Evolutionary conservation across 2,329 filamentous ascomycete species (phyloP), one percentile per base, ranked within the genome.

Genomic region (Neopestalotiopsis sp.): DNA sequence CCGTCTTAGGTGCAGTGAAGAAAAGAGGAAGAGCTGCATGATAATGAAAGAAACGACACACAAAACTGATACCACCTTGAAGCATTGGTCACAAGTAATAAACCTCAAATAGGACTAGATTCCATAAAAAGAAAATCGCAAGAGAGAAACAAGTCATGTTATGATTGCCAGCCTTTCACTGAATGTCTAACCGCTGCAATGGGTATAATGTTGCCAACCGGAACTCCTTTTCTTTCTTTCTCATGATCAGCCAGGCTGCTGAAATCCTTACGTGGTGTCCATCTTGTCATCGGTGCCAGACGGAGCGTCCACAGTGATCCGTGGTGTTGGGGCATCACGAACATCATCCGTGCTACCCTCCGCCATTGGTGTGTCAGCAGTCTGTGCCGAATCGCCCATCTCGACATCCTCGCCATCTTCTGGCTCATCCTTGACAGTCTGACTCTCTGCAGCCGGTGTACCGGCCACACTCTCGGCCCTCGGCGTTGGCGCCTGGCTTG

Each of bases 271-370:
- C 13, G 81, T 85, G 73, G 82, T 93, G 82, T 94, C 92, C 92
- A 94, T 94, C 75, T 84, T 87, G 72, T 92, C 90, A 7, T 81
- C 84, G 38, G 76, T 77, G 49, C 77, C 81, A 57, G 83, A 81
- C 32, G 85, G 82, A 28, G 83, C 81, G 69, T 89, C 85, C 63
- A 89, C 81, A 24, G 80, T 83, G 65, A 87, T 85, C 71, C 78
- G 80, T 42, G 85, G 84, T 17, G 83, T 83, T 7, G 45, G 45
- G 1, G 45, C 45, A 20, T 34, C 59, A 4, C 32, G 59, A n/a
- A 9, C 12, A 24, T 71, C 73, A 57, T 69, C 83, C 17, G 82
- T 82, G 13, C 68, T 68, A 20, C 66, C 32, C 62, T 73, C 74
- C 40, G 30, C 81, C 32, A 79, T 79, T 3, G 79, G 80, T 1